A percentile compares a stretch with the other conserved stretches of the same genome.
These are phyloP conservation scores for Alternaria metachromatica DNA, from an alignment of 2,329 filamentous ascomycete species.

Conservation along the genomic window DNA sequence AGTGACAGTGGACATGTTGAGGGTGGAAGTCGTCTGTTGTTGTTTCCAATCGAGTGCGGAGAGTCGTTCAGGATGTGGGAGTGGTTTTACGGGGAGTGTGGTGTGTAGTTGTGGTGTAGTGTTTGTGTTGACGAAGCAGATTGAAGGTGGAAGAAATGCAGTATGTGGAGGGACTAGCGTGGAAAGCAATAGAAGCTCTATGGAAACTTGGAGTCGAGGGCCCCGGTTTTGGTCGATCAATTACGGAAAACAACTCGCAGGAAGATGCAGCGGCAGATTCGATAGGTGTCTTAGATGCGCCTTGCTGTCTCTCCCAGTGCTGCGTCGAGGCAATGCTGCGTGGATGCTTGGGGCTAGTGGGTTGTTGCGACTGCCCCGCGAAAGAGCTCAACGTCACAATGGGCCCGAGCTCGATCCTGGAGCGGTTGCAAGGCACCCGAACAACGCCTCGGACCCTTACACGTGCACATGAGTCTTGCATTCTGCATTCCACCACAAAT, in stretches of 20 bases:
- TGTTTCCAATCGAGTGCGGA: constrained; percentile 4
- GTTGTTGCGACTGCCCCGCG: constrained; percentile 30
- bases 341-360: constrained; percentile 22
- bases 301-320: constrained; percentile 7
- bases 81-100: constrained; percentile 4
- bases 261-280: not conserved
- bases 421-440: constrained; percentile 26
- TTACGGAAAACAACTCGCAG: constrained; percentile 10
- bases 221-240: constrained; percentile 24
- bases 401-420: constrained; percentile 25
- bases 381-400: constrained; percentile 34
- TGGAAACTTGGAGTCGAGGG: constrained; percentile 37
- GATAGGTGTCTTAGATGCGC: constrained; percentile 3
- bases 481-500: not conserved
- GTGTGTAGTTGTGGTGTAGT: constrained; percentile 23
- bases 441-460: constrained; percentile 14
- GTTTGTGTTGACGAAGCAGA: constrained; percentile 31
- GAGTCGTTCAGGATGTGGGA: not conserved
- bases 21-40: constrained; percentile 4
- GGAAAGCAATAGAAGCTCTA: constrained; percentile 49
- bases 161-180: constrained; percentile 45
- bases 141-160: constrained; percentile 46
- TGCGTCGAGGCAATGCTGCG: constrained; percentile 6
- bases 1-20: constrained; percentile 42
- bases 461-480: constrained; percentile 6